These are phyloP conservation scores for Massospora cicadina DNA, from an alignment of 371 early-diverging fungal species.

Conservation along the genomic window DNA sequence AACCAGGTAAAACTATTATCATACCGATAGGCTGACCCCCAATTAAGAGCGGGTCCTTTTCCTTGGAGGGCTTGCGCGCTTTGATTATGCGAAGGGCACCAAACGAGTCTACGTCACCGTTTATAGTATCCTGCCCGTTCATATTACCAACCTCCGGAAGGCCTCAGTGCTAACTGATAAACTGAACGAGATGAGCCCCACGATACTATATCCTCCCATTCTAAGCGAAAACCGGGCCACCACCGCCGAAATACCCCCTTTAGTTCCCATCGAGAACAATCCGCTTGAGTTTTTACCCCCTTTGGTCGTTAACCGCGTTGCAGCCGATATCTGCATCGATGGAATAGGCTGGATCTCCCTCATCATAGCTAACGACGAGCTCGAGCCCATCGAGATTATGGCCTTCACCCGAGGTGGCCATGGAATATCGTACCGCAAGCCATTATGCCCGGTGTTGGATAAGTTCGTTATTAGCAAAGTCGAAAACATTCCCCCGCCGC, in stretches of 20 bases:
- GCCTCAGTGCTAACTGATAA: slow-evolving; percentile 15
- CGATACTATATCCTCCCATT: slow-evolving; percentile 11
- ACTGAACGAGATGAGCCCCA: not conserved
- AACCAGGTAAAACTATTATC: slow-evolving; percentile 17
- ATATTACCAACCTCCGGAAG: slow-evolving; percentile 27
- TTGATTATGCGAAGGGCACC: slow-evolving; percentile 31
- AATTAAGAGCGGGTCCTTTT: slow-evolving; percentile 26
- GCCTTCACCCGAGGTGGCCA: not conserved
- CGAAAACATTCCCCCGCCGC: not conserved
- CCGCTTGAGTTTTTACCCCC: not conserved
- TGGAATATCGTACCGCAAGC: not conserved
- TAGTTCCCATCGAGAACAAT: not conserved
- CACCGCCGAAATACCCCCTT: not conserved
- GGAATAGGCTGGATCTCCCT: slow-evolving; percentile 1
- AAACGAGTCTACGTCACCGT: slow-evolving; percentile 31
- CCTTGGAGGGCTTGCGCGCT: slow-evolving; percentile 37
- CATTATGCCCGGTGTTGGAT: not conserved
- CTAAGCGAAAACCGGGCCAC: not conserved
- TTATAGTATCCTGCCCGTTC: slow-evolving; percentile 31
- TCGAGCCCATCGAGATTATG: not conserved
- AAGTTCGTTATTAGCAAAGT: not conserved
- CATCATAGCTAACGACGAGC: not conserved
- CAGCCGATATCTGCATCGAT: not conserved
- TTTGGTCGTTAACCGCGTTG: not conserved
- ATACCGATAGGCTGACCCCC: not conserved